Evolutionary conservation across 1,139 yeast species (phyloP).

Genomic region (Pichia sp.): DNA sequence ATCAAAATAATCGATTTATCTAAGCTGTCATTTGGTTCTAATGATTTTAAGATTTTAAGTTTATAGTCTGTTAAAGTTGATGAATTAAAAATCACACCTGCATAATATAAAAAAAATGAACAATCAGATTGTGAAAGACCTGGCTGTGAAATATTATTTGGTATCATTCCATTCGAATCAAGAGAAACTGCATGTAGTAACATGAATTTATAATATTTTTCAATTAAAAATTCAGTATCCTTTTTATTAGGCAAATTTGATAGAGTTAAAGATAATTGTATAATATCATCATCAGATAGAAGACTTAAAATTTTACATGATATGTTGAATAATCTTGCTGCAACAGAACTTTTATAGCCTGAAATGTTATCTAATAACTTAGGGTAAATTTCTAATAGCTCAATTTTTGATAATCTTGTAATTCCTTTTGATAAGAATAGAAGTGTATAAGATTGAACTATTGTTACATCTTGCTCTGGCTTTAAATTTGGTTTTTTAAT

Average conservation of each 20-base stretch:
- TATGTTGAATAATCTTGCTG: constrained; percentile 58
- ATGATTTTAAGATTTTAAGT: constrained; percentile 35
- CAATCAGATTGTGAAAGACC: constrained; percentile 56
- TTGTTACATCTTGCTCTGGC: constrained; percentile 38
- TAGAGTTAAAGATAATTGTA: constrained; percentile 32
- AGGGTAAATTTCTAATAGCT: constrained; percentile 40
- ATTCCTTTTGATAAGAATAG: constrained; percentile 62
- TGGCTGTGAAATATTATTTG: constrained; percentile 44
- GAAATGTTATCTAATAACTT: constrained; percentile 43
- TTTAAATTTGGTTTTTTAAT: constrained; percentile 49
- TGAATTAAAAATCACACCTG: constrained; percentile 54
- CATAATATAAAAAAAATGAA: constrained; percentile 56
- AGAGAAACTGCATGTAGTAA: constrained; percentile 43
- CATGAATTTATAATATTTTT: constrained; percentile 49
- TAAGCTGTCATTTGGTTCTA: constrained; percentile 35
- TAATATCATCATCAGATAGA: constrained; percentile 36
- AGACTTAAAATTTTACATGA: constrained; percentile 48
- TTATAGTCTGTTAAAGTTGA: constrained; percentile 46
- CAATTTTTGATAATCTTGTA: constrained; percentile 39
- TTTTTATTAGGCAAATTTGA: constrained; percentile 28
- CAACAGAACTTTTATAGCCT: constrained; percentile 29
- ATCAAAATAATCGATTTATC: constrained; percentile 40
- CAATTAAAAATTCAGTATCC: constrained; percentile 40
- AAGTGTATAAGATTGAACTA: constrained; percentile 59
- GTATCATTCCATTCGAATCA: constrained; percentile 31